These are phyloP conservation scores for Pseudomonodictys pantanalensis DNA, from an alignment of 495 filamentous ascomycete species.

Conservation along the genomic window DNA sequence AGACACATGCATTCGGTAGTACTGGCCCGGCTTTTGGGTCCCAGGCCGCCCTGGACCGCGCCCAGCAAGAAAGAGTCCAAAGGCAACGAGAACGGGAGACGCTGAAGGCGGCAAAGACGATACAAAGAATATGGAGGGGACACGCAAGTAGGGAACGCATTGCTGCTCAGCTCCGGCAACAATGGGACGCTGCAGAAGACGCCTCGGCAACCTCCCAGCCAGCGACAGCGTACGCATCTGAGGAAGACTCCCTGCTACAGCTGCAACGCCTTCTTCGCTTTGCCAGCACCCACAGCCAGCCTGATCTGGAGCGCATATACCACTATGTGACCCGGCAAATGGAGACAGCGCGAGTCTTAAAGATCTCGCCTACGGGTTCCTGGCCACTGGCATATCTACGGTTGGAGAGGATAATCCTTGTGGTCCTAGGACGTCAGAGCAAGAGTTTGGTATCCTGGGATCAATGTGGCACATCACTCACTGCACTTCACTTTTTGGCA, in stretches of 20 bases:
- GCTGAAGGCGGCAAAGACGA: constrained; percentile 65
- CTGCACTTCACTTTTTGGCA: constrained; percentile 26
- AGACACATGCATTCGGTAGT: constrained; percentile 67
- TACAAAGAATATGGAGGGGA: constrained; percentile 85
- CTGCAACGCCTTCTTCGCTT: constrained; percentile 42
- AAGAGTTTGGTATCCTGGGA: neutral
- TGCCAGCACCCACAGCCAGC: constrained; percentile 25
- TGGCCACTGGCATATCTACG: constrained; percentile 41
- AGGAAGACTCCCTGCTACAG: constrained; percentile 46
- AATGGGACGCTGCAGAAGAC: constrained; percentile 59
- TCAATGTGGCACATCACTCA: constrained; percentile 7
- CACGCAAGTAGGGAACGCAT: constrained; percentile 61
- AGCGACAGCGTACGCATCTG: constrained; percentile 46
- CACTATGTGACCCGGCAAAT: constrained; percentile 39
- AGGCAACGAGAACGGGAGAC: constrained; percentile 80
- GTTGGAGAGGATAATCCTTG: constrained; percentile 34
- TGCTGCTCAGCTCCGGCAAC: constrained; percentile 55
- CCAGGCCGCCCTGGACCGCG: constrained; percentile 75
- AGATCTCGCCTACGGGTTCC: constrained; percentile 22
- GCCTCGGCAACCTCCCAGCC: neutral
- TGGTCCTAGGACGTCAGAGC: constrained; percentile 28
- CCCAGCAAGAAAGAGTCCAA: constrained; percentile 75
- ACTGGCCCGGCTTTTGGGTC: constrained; percentile 51
- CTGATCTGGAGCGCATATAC: constrained; percentile 39
- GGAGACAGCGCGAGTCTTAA: constrained; percentile 27